Evolutionary conservation across 1,284 basidiomycete species (phyloP).

Genomic region (Rhodotorula glutinis): DNA sequence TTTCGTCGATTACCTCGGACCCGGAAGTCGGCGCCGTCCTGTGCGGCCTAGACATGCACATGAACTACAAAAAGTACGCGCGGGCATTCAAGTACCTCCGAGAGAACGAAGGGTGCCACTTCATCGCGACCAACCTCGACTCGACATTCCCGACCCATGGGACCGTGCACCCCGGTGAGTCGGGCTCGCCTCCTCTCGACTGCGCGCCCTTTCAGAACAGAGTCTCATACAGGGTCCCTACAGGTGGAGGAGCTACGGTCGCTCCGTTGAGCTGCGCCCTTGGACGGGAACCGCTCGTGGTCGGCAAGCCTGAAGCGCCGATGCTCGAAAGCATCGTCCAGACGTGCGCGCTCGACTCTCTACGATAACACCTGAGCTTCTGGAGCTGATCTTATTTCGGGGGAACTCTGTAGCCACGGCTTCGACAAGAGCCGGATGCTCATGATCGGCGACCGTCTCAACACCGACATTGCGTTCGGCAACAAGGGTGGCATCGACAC

Average conservation of each 20-base stretch:
- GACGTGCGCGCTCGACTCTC: slow-evolving; percentile 63
- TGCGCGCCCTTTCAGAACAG: neutral
- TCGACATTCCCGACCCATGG: slow-evolving; percentile 61
- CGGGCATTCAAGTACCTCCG: slow-evolving; percentile 86
- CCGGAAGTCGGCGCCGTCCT: slow-evolving; percentile 82
- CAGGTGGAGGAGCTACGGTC: slow-evolving; percentile 69
- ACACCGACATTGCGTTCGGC: slow-evolving; percentile 84
- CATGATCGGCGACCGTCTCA: slow-evolving; percentile 94
- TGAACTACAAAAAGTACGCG: slow-evolving; percentile 91
- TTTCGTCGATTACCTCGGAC: slow-evolving; percentile 63
- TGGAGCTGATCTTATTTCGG: too few species aligned
- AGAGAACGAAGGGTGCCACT: slow-evolving; percentile 66
- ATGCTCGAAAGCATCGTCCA: slow-evolving; percentile 96
- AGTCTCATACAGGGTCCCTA: neutral
- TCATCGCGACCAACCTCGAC: slow-evolving; percentile 91
- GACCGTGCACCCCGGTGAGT: slow-evolving; percentile 30
- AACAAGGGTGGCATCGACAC: slow-evolving; percentile 79
- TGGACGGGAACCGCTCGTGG: slow-evolving; percentile 56
- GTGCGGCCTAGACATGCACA: slow-evolving; percentile 51
- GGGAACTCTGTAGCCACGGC: slow-evolving; percentile 60
- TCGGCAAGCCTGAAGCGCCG: slow-evolving; percentile 87
- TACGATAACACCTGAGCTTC: neutral
- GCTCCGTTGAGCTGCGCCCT: slow-evolving; percentile 75
- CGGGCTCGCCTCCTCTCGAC: too few species aligned
- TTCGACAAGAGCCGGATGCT: slow-evolving; percentile 82